Evolutionary conservation across 805 yeast species (phyloP), one percentile per base, ranked within the genome.

Genomic region (Scheffersomyces coipomensis): DNA sequence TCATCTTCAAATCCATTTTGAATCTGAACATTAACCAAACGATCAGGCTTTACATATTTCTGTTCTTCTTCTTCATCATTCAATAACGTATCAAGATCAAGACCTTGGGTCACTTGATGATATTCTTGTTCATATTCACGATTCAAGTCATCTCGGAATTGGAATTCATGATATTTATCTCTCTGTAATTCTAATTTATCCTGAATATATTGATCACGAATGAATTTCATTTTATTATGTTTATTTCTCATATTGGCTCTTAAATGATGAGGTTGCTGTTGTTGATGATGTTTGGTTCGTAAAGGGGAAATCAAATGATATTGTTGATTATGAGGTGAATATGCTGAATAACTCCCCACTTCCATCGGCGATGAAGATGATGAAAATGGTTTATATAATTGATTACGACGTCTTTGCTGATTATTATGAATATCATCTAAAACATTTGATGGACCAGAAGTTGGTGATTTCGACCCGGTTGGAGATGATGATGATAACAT

Each of bases 191-290:
- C 29, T 19, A 55, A 25, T 37, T 41, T 45, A 19, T 58, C 59
- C 15, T 50, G 43, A n/a, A 53, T 45, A 33, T 53, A 49, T n/a
- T 55, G 50, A 32, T 52, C 52, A 33, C 70, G 47, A 3, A 49
- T 53, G 23, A 55, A 52, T 25, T 44, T 48, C 31, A 60, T 34
- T 39, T 49, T 55, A 19, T 48, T 49, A 21, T 54, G 57, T 29
- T 52, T 59, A 38, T 55, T 56, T 26, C 53, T 42, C 8, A 29
- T 30, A 34, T 48, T 57, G 35, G 51, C 9, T 16, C 19, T 16
- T 11, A 18, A 36, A 29, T 19, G 31, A 17, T 31, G 34, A 16
- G 35, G 33, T 12, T 23, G 19, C 4, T 31, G 34, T 15, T 10
- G n/a, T 5, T 31, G 34, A 17, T 10, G n/a, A 11, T 29, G 15